These are phyloP conservation scores for Penicillium daleae DNA, from an alignment of 495 filamentous ascomycete genomes.

Conservation along the genomic window DNA sequence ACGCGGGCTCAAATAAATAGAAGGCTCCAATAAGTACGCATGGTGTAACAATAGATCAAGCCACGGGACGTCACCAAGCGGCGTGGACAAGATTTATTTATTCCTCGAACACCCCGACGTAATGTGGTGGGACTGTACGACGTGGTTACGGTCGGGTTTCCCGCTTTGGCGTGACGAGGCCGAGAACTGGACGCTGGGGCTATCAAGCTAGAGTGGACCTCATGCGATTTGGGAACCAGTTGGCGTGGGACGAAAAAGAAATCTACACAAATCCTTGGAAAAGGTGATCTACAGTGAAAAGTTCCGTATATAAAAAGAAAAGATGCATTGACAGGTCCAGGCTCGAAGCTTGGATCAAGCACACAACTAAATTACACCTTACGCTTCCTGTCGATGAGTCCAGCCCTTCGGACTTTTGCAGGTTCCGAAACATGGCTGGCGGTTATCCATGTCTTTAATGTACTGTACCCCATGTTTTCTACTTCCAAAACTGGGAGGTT, in stretches of 20 bases:
- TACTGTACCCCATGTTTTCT: slow-evolving; percentile 9
- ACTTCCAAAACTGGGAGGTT: neutral
- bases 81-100: slow-evolving; percentile 7
- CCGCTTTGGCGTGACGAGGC: neutral
- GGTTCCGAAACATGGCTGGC: slow-evolving; percentile 3
- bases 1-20: slow-evolving; percentile 1
- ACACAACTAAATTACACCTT: neutral
- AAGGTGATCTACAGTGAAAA: neutral
- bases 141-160: neutral
- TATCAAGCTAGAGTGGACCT: slow-evolving; percentile 9
- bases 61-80: slow-evolving; percentile 10
- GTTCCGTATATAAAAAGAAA: neutral
- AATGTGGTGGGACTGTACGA: slow-evolving; percentile 1
- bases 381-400: neutral
- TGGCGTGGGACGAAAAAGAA: neutral
- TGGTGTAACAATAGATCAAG: slow-evolving; percentile 28
- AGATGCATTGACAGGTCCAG: slow-evolving; percentile 2
- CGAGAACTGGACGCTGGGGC: neutral
- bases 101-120: neutral
- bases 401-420: neutral
- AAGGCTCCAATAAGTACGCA: slow-evolving; percentile 12
- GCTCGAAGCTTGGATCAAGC: neutral
- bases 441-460: slow-evolving; percentile 8
- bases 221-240: no score
- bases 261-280: neutral